Conservation (phyloP, 1,284 basidiomycete genomes). For the Ceratobasidium sp. region DNA sequence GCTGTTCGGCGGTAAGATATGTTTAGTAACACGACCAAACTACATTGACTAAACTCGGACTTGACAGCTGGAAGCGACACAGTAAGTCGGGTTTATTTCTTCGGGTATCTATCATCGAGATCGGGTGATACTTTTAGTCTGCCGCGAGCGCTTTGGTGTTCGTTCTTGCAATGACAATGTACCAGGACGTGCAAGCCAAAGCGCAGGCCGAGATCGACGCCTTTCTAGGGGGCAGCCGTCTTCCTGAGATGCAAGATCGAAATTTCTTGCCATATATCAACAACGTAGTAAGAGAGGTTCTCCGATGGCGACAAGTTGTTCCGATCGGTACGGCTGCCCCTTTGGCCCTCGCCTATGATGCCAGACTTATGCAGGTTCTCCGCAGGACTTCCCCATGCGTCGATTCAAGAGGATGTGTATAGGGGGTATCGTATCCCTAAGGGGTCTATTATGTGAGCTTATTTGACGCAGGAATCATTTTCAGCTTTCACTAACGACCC, state of each 20-base stretch:
- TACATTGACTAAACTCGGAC: neutral
- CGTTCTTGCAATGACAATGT: conserved; percentile 39
- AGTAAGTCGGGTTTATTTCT: conserved; percentile 11
- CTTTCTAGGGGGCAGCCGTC: conserved; percentile 33
- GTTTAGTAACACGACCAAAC: neutral
- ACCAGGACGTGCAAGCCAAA: conserved; percentile 43
- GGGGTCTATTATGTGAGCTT: conserved; percentile 45
- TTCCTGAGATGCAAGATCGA: conserved; percentile 42
- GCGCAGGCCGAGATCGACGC: conserved; percentile 40
- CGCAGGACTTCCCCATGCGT: conserved; percentile 41
- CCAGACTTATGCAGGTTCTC: neutral
- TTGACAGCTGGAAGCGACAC: conserved; percentile 28
- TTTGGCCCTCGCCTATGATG: neutral
- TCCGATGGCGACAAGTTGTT: conserved; percentile 32
- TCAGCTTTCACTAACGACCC: too few relatives aligned
- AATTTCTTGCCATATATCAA: conserved; percentile 26
- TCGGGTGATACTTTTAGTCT: conserved; percentile 4
- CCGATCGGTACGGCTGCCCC: conserved; percentile 29
- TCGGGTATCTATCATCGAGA: neutral
- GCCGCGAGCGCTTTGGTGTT: conserved; percentile 3
- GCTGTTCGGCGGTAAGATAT: conserved; percentile 19
- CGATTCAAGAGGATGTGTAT: conserved; percentile 48
- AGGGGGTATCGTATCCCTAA: conserved; percentile 48
- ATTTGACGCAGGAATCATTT: too few relatives aligned
- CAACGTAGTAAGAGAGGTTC: conserved; percentile 30